Percentiles rank a stretch among this genome's conserved stretches.
phyloP scores from a whole-genome alignment of 805 yeast species.

The Wickerhamomyces chaumierensis region DNA sequence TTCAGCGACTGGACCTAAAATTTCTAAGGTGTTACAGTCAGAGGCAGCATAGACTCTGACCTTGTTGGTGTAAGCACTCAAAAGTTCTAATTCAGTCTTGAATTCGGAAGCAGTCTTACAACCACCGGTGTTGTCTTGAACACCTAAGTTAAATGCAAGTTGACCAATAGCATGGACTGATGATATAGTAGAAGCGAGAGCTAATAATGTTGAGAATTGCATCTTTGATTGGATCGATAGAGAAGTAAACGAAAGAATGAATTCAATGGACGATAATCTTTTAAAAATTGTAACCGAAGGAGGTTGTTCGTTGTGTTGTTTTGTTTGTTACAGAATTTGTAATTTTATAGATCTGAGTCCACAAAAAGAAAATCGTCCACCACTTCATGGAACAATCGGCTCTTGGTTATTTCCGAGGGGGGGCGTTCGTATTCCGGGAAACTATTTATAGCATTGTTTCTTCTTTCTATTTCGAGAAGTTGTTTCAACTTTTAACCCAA shows the following conservation, averaged over 20 bases:
- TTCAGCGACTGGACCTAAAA: conserved; percentile 80
- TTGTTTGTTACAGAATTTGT: neutral
- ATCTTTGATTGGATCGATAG: conserved; percentile 4
- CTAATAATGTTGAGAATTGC: conserved; percentile 14
- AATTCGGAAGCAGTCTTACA: conserved; percentile 72
- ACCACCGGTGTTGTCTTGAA: conserved; percentile 56
- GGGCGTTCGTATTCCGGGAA: too few species aligned
- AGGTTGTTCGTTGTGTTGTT: neutral
- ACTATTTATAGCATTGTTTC: neutral
- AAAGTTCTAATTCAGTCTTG: conserved; percentile 48
- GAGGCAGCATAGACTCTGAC: conserved; percentile 86
- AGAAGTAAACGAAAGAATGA: neutral
- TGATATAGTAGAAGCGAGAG: conserved; percentile 34
- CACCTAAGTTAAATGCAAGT: conserved; percentile 84
- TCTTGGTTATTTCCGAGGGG: too few species aligned
- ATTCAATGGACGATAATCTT: neutral
- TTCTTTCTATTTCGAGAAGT: neutral
- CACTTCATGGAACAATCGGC: too few species aligned
- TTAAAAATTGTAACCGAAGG: too few species aligned
- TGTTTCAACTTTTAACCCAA: neutral
- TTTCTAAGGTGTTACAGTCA: conserved; percentile 84
- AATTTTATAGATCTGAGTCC: neutral
- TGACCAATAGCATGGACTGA: conserved; percentile 51
- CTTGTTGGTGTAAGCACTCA: conserved; percentile 47
- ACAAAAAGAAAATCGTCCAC: neutral